Conservation (phyloP, 106 monocot genomes). For the Narthecium ossifragum region DNA sequence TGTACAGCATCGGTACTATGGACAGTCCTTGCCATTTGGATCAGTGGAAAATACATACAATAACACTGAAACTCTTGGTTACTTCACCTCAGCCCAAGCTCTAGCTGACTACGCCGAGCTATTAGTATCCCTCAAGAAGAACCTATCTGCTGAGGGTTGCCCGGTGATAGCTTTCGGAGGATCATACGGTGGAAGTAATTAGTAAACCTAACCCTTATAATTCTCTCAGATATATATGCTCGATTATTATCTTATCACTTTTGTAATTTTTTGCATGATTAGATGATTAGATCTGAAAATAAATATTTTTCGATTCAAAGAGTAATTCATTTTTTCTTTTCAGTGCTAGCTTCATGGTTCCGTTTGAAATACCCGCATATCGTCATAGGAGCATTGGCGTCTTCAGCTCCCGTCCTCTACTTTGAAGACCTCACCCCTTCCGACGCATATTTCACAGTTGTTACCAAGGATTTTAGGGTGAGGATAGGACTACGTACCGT, state of each 20-base stretch:
- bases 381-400: slow-evolving; percentile 79
- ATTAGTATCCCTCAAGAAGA: slow-evolving; percentile 77
- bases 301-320: too few species aligned
- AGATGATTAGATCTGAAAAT: too few species aligned
- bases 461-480: slow-evolving; percentile 93
- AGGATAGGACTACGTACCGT: too few species aligned
- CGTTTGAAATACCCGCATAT: slow-evolving; percentile 92
- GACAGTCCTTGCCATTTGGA: slow-evolving; percentile 83
- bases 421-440: slow-evolving; percentile 77
- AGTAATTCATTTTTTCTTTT: too few species aligned
- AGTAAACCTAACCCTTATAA: too few species aligned
- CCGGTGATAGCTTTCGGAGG: slow-evolving; percentile 93
- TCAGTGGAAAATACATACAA: slow-evolving; percentile 46
- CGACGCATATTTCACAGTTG: slow-evolving; percentile 77
- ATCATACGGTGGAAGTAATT: slow-evolving; percentile 89
- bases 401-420: slow-evolving; percentile 90
- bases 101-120: slow-evolving; percentile 79
- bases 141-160: slow-evolving; percentile 71
- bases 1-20: slow-evolving; percentile 98
- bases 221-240: too few species aligned
- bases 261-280: neutral
- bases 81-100: slow-evolving; percentile 74
- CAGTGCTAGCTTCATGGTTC: slow-evolving; percentile 99
- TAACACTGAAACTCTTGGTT: slow-evolving; percentile 53
- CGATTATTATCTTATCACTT: too few species aligned